phyloP scores from a whole-genome alignment of 2,329 filamentous ascomycete genomes.

The Fusarium sulawesiense region DNA sequence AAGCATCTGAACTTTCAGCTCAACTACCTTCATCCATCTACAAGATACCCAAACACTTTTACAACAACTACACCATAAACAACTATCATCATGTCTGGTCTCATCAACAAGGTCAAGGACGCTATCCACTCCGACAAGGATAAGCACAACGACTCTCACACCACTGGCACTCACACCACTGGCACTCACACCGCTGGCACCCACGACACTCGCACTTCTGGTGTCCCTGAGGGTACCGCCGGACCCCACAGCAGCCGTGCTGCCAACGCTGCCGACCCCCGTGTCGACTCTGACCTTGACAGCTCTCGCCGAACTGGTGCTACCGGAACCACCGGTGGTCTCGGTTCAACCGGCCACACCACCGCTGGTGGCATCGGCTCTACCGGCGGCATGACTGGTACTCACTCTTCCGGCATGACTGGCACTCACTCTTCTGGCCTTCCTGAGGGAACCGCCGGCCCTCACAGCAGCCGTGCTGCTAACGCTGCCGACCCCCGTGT shows the following conservation, averaged over 20 bases:
- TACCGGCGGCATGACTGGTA: constrained; percentile 53
- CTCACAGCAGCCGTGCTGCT: constrained; percentile 57
- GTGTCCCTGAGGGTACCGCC: constrained; percentile 36
- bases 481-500: constrained; percentile 66
- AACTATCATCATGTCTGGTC: constrained; percentile 62
- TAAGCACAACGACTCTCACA: constrained; percentile 45
- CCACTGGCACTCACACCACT: constrained; percentile 20
- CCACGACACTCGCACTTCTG: constrained; percentile 1
- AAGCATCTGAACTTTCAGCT: constrained; percentile 24
- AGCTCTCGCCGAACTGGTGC: constrained; percentile 51
- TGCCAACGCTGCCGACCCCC: constrained; percentile 62
- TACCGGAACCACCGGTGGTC: constrained; percentile 47
- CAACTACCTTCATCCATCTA: constrained; percentile 3
- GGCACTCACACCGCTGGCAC: constrained; percentile 21
- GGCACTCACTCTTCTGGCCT: constrained; percentile 12
- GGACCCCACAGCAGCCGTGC: constrained; percentile 28
- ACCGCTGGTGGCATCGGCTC: constrained; percentile 45
- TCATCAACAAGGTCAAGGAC: constrained; percentile 71
- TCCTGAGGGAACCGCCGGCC: constrained; percentile 51
- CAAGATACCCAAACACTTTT: constrained; percentile 26
- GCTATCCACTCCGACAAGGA: constrained; percentile 61
- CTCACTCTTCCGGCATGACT: background rate
- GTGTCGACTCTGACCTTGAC: constrained; percentile 66
- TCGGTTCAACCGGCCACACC: constrained; percentile 46
- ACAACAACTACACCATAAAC: constrained; percentile 12